A percentile compares a stretch with the other conserved stretches of the same genome.
Conservation (phyloP, 2,329 filamentous ascomycete species). For the Mycosphaerelloides madeirae region DNA sequence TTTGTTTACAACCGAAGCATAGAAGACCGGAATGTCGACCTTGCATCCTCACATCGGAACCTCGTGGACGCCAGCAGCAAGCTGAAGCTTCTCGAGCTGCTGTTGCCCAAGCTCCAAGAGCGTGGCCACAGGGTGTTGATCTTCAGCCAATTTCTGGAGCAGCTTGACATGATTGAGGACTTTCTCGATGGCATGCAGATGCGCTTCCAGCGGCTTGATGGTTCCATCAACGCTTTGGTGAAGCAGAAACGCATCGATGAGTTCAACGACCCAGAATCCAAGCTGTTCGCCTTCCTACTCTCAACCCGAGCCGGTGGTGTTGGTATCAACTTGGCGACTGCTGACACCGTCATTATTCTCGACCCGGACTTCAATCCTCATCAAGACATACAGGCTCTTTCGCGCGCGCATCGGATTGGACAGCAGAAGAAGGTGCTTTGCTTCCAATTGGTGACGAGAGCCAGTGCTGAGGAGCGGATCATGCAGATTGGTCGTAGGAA, state of each 20-base stretch:
- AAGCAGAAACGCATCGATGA: slow-evolving; percentile 94
- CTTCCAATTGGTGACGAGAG: slow-evolving; percentile 87
- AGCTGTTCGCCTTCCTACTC: slow-evolving; percentile 82
- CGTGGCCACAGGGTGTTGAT: slow-evolving; percentile 86
- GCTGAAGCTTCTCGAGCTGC: slow-evolving; percentile 73
- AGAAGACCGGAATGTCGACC: slow-evolving; percentile 69
- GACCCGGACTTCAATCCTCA: slow-evolving; percentile 98
- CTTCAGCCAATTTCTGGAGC: slow-evolving; percentile 90
- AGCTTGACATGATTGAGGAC: slow-evolving; percentile 85
- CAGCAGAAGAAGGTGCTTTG: slow-evolving; percentile 95
- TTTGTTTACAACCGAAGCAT: slow-evolving; percentile 90
- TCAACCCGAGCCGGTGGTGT: slow-evolving; percentile 94
- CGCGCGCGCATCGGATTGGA: slow-evolving; percentile 90
- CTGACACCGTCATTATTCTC: slow-evolving; percentile 95
- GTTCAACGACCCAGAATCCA: slow-evolving; percentile 80
- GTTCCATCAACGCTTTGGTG: slow-evolving; percentile 71
- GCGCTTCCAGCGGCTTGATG: slow-evolving; percentile 76
- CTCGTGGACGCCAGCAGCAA: slow-evolving; percentile 90
- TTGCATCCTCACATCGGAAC: slow-evolving; percentile 65
- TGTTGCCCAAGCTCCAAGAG: slow-evolving; percentile 81
- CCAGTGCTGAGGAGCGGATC: slow-evolving; percentile 89
- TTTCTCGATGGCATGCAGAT: slow-evolving; percentile 74
- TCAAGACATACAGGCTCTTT: slow-evolving; percentile 93
- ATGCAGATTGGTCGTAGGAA: slow-evolving; percentile 94
- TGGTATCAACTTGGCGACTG: slow-evolving; percentile 93